Evolutionary conservation across 805 yeast species (phyloP).

Genomic region (Lipomyces sp.): DNA sequence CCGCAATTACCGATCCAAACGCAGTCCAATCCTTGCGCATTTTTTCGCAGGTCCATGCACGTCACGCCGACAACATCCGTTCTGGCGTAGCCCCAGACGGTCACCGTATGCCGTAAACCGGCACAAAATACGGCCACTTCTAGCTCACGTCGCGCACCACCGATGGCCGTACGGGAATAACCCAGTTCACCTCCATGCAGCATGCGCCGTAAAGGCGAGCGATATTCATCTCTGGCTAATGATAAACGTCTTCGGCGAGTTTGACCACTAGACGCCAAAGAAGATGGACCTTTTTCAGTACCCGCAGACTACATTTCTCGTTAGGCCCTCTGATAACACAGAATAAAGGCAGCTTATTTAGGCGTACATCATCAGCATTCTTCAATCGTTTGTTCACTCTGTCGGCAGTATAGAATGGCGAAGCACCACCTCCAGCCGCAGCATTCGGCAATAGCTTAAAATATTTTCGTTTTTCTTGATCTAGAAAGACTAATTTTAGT

Average conservation of each 20-base stretch:
- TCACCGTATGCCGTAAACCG: constrained; percentile 8
- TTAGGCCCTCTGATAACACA: not conserved
- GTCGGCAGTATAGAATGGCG: constrained; percentile 30
- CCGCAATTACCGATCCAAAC: constrained; percentile 19
- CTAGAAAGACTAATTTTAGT: no score
- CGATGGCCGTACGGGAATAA: not conserved
- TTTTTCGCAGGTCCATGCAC: constrained; percentile 17
- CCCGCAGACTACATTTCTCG: no score
- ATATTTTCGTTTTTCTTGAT: constrained; percentile 31
- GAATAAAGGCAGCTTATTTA: no score
- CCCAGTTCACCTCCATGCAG: constrained; percentile 11
- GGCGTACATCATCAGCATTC: constrained; percentile 5
- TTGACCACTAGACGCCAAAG: no score
- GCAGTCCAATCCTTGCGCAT: constrained; percentile 7
- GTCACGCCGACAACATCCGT: constrained; percentile 21
- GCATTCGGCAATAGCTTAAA: constrained; percentile 31
- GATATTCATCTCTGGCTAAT: constrained; percentile 3
- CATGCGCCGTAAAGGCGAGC: not conserved
- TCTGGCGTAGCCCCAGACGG: constrained; percentile 20
- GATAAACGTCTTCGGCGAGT: constrained; percentile 7
- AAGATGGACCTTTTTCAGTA: no score
- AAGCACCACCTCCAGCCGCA: constrained; percentile 27
- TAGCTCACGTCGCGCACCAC: constrained; percentile 11
- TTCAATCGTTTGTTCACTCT: constrained; percentile 24
- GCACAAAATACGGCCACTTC: constrained; percentile 10